Base-by-base conservation (phyloP, 768 basidiomycete genomes). In the Suillus discolor region DNA sequence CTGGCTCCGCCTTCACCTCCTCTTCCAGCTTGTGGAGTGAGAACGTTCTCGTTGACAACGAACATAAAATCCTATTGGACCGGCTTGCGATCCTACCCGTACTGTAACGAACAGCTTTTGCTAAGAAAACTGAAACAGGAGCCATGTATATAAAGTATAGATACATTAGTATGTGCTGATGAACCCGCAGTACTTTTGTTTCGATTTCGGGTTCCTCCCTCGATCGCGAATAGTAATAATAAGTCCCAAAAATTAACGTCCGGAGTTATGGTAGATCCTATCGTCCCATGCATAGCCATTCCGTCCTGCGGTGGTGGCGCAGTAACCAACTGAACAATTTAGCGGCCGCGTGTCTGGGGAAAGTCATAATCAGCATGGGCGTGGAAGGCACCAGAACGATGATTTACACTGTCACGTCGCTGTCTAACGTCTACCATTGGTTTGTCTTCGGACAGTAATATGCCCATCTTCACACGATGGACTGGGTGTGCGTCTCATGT, bases 401-500 rank as follows among this genome's bases (percentile, higher is more conserved):
- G 66, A 15, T 23, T 59, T 18, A 62, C 16, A 11, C 55, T 34
- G 41, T 62, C n/a, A 25, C 68, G 71, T 42, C 65, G 74, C 75
- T 36, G 38, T 68, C 25, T 36, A 42, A n/a, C 73, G 71, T 67
- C 72, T 71, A 28, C 68, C 31, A 7, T 68, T 63, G 68, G 72
- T 70, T 47, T 77, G 76, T 68, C 77, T 69, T 64, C 75, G 72
- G 28, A 77, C 70, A 0, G 77, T 78, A 62, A 77, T 77, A 34
- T 70, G 77, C 20, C 71, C 63, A 6, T 77, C 76, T 59, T 77
- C 76, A n/a, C 65, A 23, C 12, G 74, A 73, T 25, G 76, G 77
- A 63, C 76, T 77, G 36, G 76, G 75, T 51, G 76, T 73, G 57
- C 76, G 76, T 51, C 72, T 70, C 60, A 68, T 36, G 18, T 78